These are phyloP conservation scores for Geranium rotundifolium DNA, from an alignment of 345 rosid species.

Conservation along the genomic window DNA sequence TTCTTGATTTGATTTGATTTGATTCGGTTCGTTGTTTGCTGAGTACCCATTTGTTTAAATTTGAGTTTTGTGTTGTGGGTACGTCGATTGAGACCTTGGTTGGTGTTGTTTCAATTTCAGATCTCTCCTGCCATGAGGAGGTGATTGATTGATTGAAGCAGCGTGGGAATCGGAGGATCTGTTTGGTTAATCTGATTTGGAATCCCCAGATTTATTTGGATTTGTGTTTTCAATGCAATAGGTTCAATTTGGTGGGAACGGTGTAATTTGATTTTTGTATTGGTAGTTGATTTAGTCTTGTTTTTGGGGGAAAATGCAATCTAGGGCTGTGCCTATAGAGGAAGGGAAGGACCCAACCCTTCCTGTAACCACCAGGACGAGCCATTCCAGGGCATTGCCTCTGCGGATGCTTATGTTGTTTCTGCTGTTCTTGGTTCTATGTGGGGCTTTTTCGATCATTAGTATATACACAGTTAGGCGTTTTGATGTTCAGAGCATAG, in stretches of 20 bases:
- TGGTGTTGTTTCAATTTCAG: background rate
- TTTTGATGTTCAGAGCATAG: slow-evolving; percentile 15
- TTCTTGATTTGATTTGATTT: too few species aligned
- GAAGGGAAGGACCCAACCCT: slow-evolving; percentile 10
- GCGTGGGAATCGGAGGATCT: too few species aligned
- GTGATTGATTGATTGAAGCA: too few species aligned
- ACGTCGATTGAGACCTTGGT: background rate
- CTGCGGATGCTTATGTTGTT: slow-evolving; percentile 18
- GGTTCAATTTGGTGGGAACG: background rate
- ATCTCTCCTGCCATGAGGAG: background rate
- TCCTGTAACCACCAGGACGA: background rate
- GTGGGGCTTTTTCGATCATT: slow-evolving; percentile 19
- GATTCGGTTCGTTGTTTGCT: too few species aligned
- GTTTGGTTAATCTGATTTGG: background rate
- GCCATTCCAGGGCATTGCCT: slow-evolving; percentile 13
- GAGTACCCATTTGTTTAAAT: too few species aligned
- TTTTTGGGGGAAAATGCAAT: background rate
- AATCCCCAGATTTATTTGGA: background rate
- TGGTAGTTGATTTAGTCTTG: background rate
- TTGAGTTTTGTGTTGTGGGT: background rate
- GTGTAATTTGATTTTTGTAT: background rate
- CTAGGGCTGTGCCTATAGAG: slow-evolving; percentile 6
- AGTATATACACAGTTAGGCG: slow-evolving; percentile 19
- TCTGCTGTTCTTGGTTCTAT: slow-evolving; percentile 19
- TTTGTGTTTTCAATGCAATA: background rate